A percentile compares a stretch with the other conserved stretches of the same genome.
These are phyloP conservation scores for Rhynchosporium agropyri DNA, from an alignment of 2,329 filamentous ascomycete species.

Conservation along the genomic window DNA sequence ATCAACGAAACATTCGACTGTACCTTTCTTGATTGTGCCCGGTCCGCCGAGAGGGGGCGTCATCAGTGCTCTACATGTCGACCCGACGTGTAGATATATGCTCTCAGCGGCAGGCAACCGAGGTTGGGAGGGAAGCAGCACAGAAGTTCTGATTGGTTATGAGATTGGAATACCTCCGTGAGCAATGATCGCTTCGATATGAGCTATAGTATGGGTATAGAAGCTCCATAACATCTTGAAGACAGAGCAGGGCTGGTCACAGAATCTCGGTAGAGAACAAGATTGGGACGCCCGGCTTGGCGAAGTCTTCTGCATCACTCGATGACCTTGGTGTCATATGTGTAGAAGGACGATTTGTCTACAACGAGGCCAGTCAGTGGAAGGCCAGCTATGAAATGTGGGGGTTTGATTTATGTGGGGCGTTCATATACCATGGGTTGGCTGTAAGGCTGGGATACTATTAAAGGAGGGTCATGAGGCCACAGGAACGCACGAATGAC, in stretches of 20 bases:
- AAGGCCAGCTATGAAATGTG: neutral
- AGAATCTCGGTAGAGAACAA: too few species aligned
- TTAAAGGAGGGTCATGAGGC: too few species aligned
- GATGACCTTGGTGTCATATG: neutral
- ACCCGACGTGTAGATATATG: slow-evolving; percentile 88
- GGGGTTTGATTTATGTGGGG: neutral
- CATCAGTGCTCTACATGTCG: slow-evolving; percentile 82
- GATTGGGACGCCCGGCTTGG: too few species aligned
- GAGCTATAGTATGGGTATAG: neutral
- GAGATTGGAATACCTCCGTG: slow-evolving; percentile 62
- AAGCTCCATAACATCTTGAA: too few species aligned
- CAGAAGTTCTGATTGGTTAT: slow-evolving; percentile 91
- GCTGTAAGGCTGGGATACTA: too few species aligned
- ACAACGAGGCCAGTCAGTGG: neutral
- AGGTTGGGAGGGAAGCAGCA: slow-evolving; percentile 90
- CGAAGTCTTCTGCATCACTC: too few species aligned
- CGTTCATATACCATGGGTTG: slow-evolving; percentile 7
- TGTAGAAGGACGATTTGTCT: neutral
- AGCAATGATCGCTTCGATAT: neutral
- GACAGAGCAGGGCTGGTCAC: neutral
- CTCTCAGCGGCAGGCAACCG: slow-evolving; percentile 88
- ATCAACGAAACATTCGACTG: slow-evolving; percentile 71
- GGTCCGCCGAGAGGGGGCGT: slow-evolving; percentile 83
- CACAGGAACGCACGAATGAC: too few species aligned
- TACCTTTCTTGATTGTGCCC: slow-evolving; percentile 95